Evolutionary conservation across 2,329 filamentous ascomycete genomes (phyloP), one percentile per base, ranked within the genome.

Genomic region (Nannizzia gypsea): DNA sequence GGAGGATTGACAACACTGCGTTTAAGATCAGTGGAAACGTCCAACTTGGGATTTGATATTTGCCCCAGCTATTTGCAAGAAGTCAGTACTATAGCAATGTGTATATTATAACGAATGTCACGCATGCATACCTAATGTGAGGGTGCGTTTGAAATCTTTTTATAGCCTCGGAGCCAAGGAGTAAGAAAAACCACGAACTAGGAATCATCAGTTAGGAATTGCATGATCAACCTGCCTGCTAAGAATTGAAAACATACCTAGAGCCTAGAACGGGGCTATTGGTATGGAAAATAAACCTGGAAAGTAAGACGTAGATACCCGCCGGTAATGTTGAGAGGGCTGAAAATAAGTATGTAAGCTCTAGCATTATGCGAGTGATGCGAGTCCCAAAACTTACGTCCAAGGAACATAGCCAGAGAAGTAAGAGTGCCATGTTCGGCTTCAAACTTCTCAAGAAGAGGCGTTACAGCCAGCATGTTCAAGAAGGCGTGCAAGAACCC

Each of bases 391-490:
- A 46, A 81, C 90, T 78, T 79, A 95, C 90, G 91, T 60, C 93
- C 93, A 68, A 93, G 83, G 72, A 97, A 96, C 58, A 97, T 79
- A 38, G 89, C 83, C 64, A 95, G 72, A n/a, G 90, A 87, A 26
- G 89, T 89, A 69, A 97, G 78, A 6, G 92, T 97, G 58, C 93
- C 93, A 73, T 95, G 85, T 72, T 96, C 92, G 63, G 83, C 82
- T 76, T 99, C 93, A 73, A 97, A 99, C 63, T 91, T 83, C 74
- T 96, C 92, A 72, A 99, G 77, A 57, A 99, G 78, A n/a, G 93
- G 93, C 42, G 86, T 85, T 63, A 97, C 73, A 22, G 90, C 88
- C 64, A 95, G 58, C 24, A 90, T 72, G 73, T 97, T 96, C 69
- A 95, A 77, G 58, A 91, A 69, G 63, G 86, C 81, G 73, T 97